Conservation (phyloP, 495 filamentous ascomycete genomes). For the Lindgomyces ingoldianus region DNA sequence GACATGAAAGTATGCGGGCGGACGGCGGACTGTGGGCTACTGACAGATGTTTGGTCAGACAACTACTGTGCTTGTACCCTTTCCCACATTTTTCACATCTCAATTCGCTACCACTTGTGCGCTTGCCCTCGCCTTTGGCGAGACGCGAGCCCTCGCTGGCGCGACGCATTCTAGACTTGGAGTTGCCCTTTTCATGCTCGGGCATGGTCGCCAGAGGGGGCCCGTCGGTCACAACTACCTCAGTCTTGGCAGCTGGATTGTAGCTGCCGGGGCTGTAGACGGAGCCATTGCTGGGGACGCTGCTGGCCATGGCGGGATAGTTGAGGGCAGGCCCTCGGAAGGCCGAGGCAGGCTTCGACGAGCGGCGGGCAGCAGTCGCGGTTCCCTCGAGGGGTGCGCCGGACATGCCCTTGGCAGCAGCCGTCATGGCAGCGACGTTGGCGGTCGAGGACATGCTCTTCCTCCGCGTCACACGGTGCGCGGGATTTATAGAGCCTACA, state of each 20-base stretch:
- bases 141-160: conserved; percentile 85
- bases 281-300: conserved; percentile 43
- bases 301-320: conserved; percentile 43
- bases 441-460: conserved; percentile 87
- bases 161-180: conserved; percentile 72
- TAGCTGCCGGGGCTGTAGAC: conserved; percentile 37
- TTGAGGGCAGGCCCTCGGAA: conserved; percentile 33
- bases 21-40: conserved; percentile 57
- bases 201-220: conserved; percentile 43
- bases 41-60: conserved; percentile 99
- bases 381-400: conserved; percentile 48
- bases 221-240: conserved; percentile 54
- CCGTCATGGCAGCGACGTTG: conserved; percentile 74
- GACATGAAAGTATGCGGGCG: conserved; percentile 39
- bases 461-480: conserved; percentile 83
- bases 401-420: conserved; percentile 59
- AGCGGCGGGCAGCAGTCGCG: conserved; percentile 46
- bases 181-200: conserved; percentile 41
- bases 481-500: conserved; percentile 73
- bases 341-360: conserved; percentile 38
- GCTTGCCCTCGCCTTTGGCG: conserved; percentile 73
- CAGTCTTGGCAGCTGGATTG: conserved; percentile 29
- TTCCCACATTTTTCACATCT: conserved; percentile 98
- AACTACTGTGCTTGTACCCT: conserved; percentile 99
- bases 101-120: conserved; percentile 74